Evolutionary conservation across 352 stramenopile genomes (phyloP).

Genomic region (Lagenidium sp.): DNA sequence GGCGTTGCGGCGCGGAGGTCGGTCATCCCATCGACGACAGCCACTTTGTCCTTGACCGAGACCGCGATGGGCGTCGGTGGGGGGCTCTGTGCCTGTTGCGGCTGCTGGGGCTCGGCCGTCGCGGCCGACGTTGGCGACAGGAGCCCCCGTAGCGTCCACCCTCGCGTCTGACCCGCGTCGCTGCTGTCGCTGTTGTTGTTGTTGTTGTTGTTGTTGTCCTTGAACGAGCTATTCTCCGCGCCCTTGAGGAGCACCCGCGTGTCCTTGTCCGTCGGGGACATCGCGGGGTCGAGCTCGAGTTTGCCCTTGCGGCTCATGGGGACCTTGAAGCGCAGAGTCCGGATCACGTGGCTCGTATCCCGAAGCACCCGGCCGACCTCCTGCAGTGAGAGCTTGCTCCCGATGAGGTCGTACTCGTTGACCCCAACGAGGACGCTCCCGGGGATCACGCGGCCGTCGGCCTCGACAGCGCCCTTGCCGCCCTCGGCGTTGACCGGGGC

Average conservation of each 20-base stretch:
- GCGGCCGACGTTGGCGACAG: conserved; percentile 7
- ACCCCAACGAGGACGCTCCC: conserved; percentile 48
- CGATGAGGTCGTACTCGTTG: conserved; percentile 48
- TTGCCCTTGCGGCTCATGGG: conserved; percentile 1
- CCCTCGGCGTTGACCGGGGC: conserved; percentile 16
- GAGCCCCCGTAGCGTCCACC: conserved; percentile 13
- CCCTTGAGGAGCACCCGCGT: conserved; percentile 16
- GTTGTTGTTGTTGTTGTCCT: conserved; percentile 6
- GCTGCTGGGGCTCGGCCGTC: neutral
- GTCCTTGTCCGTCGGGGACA: conserved; percentile 1
- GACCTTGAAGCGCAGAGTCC: conserved; percentile 34
- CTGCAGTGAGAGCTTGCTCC: conserved; percentile 21
- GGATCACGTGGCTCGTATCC: conserved; percentile 28
- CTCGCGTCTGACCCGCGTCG: conserved; percentile 1
- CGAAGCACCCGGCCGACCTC: conserved; percentile 39
- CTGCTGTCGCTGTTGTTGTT: conserved; percentile 8
- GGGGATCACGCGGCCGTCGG: conserved; percentile 22
- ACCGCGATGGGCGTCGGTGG: neutral
- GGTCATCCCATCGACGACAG: too few relatives aligned
- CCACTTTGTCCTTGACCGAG: neutral
- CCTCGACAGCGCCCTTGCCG: conserved; percentile 34
- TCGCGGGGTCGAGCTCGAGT: neutral
- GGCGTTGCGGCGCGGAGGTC: neutral
- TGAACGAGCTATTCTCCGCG: conserved; percentile 13
- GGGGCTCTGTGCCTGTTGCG: neutral